Conservation (phyloP, 768 basidiomycete species). For the Pleurotus tuber-regium region DNA sequence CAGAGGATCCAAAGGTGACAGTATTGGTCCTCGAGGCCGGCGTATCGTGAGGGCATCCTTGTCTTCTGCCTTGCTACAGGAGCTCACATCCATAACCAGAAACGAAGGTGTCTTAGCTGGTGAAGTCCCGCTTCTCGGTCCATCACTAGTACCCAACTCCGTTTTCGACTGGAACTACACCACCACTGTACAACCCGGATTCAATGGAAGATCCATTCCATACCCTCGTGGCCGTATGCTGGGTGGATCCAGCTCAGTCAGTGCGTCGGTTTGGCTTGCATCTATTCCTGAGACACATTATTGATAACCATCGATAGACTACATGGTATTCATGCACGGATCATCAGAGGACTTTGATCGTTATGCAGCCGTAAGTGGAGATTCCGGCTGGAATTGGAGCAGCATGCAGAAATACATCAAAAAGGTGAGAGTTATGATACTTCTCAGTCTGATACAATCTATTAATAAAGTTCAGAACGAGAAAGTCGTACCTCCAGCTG, state of each 20-base stretch:
- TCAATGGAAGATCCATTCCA: constrained; percentile 22
- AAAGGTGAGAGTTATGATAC: constrained; percentile 29
- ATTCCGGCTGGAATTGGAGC: constrained; percentile 36
- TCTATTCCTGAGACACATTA: background rate
- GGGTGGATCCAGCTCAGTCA: constrained; percentile 30
- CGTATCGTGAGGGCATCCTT: background rate
- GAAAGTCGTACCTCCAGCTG: constrained; percentile 32
- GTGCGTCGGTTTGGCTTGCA: constrained; percentile 15
- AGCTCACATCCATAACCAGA: background rate
- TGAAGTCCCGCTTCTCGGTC: constrained; percentile 17
- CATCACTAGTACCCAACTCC: constrained; percentile 11
- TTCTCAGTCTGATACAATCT: background rate
- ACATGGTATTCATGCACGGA: constrained; percentile 26
- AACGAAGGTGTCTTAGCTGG: constrained; percentile 15
- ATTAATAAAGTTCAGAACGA: constrained; percentile 27
- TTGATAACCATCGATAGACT: constrained; percentile 16
- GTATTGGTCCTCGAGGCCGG: constrained; percentile 6
- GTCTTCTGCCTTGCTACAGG: background rate
- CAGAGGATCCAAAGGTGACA: background rate
- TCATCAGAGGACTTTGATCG: constrained; percentile 35
- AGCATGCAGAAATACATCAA: constrained; percentile 30
- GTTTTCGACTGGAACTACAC: constrained; percentile 34
- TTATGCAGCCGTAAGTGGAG: constrained; percentile 28
- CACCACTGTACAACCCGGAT: constrained; percentile 27
- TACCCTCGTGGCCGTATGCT: constrained; percentile 28